phyloP scores from a whole-genome alignment of 1,284 basidiomycete genomes.

The Xanthoconium separans region DNA sequence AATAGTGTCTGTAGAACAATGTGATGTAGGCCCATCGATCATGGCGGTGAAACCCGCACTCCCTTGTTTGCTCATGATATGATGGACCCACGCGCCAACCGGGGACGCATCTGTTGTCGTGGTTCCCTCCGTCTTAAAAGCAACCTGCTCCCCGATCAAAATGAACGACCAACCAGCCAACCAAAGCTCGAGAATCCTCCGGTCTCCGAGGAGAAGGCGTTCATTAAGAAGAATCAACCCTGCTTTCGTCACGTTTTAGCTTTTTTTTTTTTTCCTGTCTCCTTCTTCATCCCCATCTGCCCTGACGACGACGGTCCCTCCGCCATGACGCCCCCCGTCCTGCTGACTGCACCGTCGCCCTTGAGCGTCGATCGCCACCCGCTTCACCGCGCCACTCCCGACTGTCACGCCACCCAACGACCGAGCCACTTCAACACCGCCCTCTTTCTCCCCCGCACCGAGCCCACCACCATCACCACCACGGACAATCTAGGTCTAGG shows the following conservation, averaged over 20 bases:
- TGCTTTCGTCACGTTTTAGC: too few species aligned
- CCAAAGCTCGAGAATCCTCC: neutral
- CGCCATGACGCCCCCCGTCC: conserved; percentile 9
- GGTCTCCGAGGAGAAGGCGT: neutral
- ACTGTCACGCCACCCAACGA: too few species aligned
- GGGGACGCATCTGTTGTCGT: neutral
- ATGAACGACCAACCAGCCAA: neutral
- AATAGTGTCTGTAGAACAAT: too few species aligned
- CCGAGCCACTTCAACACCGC: neutral
- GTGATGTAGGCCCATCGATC: too few species aligned
- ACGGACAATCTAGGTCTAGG: too few species aligned
- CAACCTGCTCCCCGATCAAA: neutral
- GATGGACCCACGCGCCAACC: too few species aligned
- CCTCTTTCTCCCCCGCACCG: neutral
- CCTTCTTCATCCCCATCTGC: too few species aligned
- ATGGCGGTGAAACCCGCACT: too few species aligned
- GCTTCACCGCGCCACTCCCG: too few species aligned
- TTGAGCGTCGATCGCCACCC: neutral
- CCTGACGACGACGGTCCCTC: neutral
- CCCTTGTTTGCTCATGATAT: too few species aligned
- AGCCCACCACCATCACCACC: neutral
- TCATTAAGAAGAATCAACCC: neutral
- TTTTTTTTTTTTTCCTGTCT: neutral
- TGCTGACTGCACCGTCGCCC: conserved; percentile 1
- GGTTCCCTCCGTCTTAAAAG: neutral